Evolutionary conservation across 495 filamentous ascomycete genomes (phyloP).

Genomic region (Talaromyces proteolyticus): DNA sequence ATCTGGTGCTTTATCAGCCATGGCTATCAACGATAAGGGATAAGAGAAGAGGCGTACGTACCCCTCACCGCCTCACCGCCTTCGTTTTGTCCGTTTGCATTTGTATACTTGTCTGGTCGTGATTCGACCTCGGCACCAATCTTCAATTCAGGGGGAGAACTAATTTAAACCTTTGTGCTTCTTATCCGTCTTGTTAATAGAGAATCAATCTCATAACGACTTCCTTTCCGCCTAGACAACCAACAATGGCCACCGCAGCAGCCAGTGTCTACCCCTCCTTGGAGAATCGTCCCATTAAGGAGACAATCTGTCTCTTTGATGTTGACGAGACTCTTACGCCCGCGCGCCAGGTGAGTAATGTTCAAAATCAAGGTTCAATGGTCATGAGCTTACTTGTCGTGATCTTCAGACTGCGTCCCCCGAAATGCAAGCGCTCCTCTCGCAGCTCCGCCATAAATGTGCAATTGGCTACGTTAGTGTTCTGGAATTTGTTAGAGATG

Average conservation of each 20-base stretch:
- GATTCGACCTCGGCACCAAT: no score
- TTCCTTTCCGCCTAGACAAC: not conserved
- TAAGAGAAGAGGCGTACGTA: no score
- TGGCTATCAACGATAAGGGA: no score
- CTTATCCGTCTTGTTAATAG: no score
- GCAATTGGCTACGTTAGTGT: constrained; percentile 74
- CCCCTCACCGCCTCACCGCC: constrained; percentile 1
- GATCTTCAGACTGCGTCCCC: constrained; percentile 51
- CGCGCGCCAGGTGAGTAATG: constrained; percentile 38
- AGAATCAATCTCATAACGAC: no score
- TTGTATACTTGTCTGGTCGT: not conserved
- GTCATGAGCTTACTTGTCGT: not conserved
- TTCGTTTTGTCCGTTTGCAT: not conserved
- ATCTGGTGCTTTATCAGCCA: no score
- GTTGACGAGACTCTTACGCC: constrained; percentile 86
- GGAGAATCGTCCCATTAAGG: constrained; percentile 72
- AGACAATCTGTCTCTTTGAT: constrained; percentile 90
- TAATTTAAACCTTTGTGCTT: no score
- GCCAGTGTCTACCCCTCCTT: constrained; percentile 64
- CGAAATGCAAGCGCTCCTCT: constrained; percentile 78
- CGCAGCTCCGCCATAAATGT: constrained; percentile 74
- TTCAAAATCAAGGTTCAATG: not conserved
- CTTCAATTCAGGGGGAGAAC: no score
- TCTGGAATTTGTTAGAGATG: not conserved
- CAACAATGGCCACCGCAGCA: constrained; percentile 36